These are phyloP conservation scores for Pichia kudriavzevii DNA, from an alignment of 1,139 yeast genomes.

Conservation along the genomic window DNA sequence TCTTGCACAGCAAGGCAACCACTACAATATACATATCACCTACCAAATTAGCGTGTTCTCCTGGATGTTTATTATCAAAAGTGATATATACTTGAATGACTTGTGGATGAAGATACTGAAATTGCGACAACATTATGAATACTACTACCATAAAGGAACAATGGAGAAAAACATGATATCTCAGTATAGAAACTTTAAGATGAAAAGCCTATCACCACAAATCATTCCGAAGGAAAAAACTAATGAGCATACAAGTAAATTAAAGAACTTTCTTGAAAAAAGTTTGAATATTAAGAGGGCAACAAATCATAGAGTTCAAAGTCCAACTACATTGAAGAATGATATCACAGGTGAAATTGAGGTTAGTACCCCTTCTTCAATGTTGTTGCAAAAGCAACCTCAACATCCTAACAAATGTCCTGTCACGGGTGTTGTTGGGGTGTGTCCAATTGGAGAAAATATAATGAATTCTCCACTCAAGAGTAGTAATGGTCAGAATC, in stretches of 20 bases:
- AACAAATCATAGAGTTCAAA: conserved; percentile 3
- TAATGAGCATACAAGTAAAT: conserved; percentile 26
- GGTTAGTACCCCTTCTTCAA: conserved; percentile 1
- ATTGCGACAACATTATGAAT: conserved; percentile 37
- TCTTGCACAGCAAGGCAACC: conserved; percentile 36
- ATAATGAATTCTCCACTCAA: neutral
- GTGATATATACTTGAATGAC: conserved; percentile 43
- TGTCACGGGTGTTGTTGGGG: conserved; percentile 20
- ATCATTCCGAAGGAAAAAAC: conserved; percentile 21
- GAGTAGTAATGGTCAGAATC: no score
- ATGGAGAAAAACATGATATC: conserved; percentile 23
- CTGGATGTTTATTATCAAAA: conserved; percentile 46
- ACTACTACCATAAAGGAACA: conserved; percentile 26
- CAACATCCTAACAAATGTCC: conserved; percentile 17
- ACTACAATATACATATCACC: conserved; percentile 34
- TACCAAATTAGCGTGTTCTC: conserved; percentile 44
- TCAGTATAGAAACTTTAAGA: conserved; percentile 24
- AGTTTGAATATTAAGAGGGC: conserved; percentile 11
- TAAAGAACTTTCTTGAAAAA: conserved; percentile 26
- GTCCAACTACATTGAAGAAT: neutral
- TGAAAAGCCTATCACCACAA: conserved; percentile 13
- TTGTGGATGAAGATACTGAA: conserved; percentile 45
- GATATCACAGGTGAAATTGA: conserved; percentile 9
- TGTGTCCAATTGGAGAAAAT: conserved; percentile 17
- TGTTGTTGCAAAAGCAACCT: conserved; percentile 1